Evolutionary conservation across 1,284 basidiomycete species (phyloP), one percentile per base, ranked within the genome.

Genomic region (Leccinum variabile): DNA sequence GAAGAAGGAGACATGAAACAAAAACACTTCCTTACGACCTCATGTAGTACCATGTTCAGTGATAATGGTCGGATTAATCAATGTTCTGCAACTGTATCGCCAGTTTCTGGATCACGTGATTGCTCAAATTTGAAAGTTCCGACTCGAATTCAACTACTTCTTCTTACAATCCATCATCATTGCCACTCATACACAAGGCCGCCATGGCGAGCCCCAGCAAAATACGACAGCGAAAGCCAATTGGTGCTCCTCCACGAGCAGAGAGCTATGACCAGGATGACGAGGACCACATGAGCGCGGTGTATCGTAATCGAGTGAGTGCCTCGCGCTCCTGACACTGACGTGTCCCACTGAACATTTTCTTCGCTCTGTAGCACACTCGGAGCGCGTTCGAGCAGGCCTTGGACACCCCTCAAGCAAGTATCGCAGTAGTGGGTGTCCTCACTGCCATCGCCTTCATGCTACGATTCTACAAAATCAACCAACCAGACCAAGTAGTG

Each of bases 401-500:
- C 49, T 72, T 91, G 54, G 88, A 91, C 69, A 84, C 85, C 22
- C 77, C 79, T 56, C 79, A 80, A 60, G 86, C 83, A 56, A 91
- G 87, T 73, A 75, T 79, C 60, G 77, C 82, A 28, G 80, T 89
- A 30, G 83, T 90, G 54, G 80, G 79, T 59, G 71, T 82, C 14
- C 80, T 97, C 59, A 94, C 93, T 18, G 79, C 83, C 2, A 73
- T 93, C 46, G 91, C 94, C 13, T 90, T 94, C 72, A 84, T 86
- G 22, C 76, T 96, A 61, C 87, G 95, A 56, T 97, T 98, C 80
- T 95, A 91, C 81, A 92, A 94, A 80, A 95, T 98, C 77, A 91
- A 90, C 74, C 89, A 94, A 74, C 95, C 95, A 49, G 90, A 94
- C 79, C 89, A 94, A 80, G 95, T 98, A 66, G 96, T 97, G 94